Conservation (phyloP, 202 grass and related monocot genomes). For the Eragrostis tef region DNA sequence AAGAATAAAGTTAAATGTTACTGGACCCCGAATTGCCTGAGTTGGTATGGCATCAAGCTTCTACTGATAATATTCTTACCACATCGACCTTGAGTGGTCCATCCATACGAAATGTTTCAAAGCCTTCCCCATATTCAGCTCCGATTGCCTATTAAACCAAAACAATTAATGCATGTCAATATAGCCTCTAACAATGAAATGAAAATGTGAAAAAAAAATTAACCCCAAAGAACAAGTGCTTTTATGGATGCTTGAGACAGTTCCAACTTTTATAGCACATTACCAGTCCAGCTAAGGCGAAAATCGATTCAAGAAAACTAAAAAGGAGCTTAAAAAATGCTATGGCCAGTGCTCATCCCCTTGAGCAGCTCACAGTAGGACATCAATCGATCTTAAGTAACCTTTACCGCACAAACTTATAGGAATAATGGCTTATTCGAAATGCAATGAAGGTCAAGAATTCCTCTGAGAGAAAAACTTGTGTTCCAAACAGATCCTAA, state of each 20-base stretch:
- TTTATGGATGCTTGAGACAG: not conserved
- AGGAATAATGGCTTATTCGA: not conserved
- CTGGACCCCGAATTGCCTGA: not conserved
- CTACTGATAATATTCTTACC: slow-evolving; percentile 57
- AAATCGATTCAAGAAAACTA: slow-evolving; percentile 8
- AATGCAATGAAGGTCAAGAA: not conserved
- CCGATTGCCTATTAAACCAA: slow-evolving; percentile 69
- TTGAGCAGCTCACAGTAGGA: not conserved
- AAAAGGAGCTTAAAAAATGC: slow-evolving; percentile 4
- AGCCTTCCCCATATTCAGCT: slow-evolving; percentile 96
- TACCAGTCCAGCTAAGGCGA: not conserved
- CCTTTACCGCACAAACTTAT: not conserved
- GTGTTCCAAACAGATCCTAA: not conserved
- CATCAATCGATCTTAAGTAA: slow-evolving; percentile 23
- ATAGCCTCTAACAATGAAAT: not conserved
- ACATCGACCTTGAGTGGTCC: slow-evolving; percentile 90
- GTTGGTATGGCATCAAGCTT: slow-evolving; percentile 7
- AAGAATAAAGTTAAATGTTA: not conserved
- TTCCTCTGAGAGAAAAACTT: not conserved
- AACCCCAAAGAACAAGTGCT: not conserved
- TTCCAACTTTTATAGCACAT: not conserved
- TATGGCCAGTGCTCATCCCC: not conserved
- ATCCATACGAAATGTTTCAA: slow-evolving; percentile 97
- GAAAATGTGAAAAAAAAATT: not conserved
- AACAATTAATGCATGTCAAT: not conserved